Evolutionary conservation across 805 yeast species (phyloP), one percentile per base, ranked within the genome.

Genomic region (Candida ficus): DNA sequence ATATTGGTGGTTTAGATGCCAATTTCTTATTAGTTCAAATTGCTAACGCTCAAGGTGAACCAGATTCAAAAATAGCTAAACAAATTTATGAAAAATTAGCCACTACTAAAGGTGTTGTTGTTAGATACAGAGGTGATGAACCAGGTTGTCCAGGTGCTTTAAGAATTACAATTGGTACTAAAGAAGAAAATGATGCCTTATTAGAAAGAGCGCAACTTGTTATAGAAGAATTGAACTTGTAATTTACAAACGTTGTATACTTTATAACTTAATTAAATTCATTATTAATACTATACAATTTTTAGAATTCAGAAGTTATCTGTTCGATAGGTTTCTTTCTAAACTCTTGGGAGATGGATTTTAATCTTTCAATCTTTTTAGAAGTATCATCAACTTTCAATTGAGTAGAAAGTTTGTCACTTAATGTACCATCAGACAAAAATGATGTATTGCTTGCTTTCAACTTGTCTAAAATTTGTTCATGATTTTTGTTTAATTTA

Each of bases 81-180:
- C 50, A 65, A 26, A 68, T 89, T 13, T 93, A 91, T 59, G 70
- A 71, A 43, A 68, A 63, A 32, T 64, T 93, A 56, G 99, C 99
- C 0, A 73, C 71, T 22, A 73, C 75, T 19, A 76, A 80, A 33
- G 78, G 76, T 26, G 89, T 91, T 18, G 98, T 93, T 35, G 85
- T 91, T 13, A 76, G 99, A 62, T 93, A 76, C 58, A 76, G 99
- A 66, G 99, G 99, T 23, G 75, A 68, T 27, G 99, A 93, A 64
- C 72, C 80, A 33, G 95, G 95, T 29, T 93, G 99, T 59, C 66
- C 67, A 5, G 99, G 99, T 25, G 87, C 88, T 36, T 66, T 93
- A 38, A 76, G 99, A 62, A 75, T 90, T 19, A 85, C 97, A 1
- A 68, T 93, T 26, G 99, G 99, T 14, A 89, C 96, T 1, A 64